Evolutionary conservation across 1,284 basidiomycete species (phyloP), one percentile per base, ranked within the genome.

Genomic region (Tylopilus sp.): DNA sequence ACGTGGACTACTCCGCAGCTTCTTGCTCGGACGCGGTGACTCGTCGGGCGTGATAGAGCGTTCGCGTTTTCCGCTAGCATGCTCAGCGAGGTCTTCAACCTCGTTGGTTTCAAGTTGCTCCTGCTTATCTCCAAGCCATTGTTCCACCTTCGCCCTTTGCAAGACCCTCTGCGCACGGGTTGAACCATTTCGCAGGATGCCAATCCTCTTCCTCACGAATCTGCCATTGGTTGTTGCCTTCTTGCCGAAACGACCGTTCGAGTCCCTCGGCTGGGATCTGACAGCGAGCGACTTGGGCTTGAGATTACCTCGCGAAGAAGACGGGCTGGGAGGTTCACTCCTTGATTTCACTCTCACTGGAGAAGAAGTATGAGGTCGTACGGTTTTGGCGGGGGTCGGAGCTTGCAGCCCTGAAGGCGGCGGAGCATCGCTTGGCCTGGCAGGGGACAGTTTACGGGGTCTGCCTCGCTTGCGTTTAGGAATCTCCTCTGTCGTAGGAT

Each of bases 171-270:
- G 70, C 0, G 69, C 65, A 10, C 75, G 72, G 23, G 73, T 48
- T 53, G 67, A 48, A 56, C 61, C 49, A 56, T 50, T 51, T 38
- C 53, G 59, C 16, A 57, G 52, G 44, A 56, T 49, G 46, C 60
- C 51, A 46, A 68, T 54, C 49, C 70, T 70, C 59, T 68, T 73
- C 55, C 75, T 67, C 59, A 70, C 58, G 54, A 65, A 70, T 60
- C 70, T 64, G 55, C 81, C 81, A 51, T 84, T 82, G 9, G 71
- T 74, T 18, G 71, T 69, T 23, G 65, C 62, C 58, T 77, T 78
- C 66, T 74, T 77, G 34, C 75, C 76, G 46, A 78, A 78, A 16
- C 75, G 67, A 37, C 76, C 76, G 51, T 77, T 76, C 29, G 64
- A 63, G 51, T 74, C 74, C 38, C 76, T 71, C 7, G 76, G 76